Base-by-base conservation (phyloP, 2,329 filamentous ascomycete genomes). In the Gaeumannomyces sp. region DNA sequence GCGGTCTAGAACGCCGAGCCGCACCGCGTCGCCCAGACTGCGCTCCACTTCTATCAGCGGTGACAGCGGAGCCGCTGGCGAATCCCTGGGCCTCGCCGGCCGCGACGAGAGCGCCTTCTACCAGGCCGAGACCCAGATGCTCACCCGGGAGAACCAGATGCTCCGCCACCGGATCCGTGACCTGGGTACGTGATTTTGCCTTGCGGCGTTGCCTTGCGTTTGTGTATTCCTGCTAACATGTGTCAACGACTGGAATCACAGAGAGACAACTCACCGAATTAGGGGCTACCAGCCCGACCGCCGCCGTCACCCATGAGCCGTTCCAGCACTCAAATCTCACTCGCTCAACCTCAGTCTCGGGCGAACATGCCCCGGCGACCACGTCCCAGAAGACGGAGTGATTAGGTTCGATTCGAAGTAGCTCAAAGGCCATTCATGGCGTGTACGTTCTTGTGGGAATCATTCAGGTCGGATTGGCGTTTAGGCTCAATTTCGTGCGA, bases 71-170 rank as follows among this genome's bases (percentile, higher is more conserved):
- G 88, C 92, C 50, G 59, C 14, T 10, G 38, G 28, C 63, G 64
- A 65, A 19, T 70, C 73, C 35, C 86, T 83, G 78, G 76, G 83
- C 61, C 80, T 89, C 1, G 84, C 83, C n/a, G 84, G 84, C 10
- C 81, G 90, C 25, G 90, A 93, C 71, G 90, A 93, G 73, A 88
- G 84, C 68, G 88, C 89, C 0, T 93, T 92, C 73, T 93, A 93
- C 71, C 90, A 93, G 74, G 90, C 90, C 5, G 91, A 94, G 76
- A 92, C 90, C 1, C 89, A 92, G 76, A 92, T 86, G 77, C 76
- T 94, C 70, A 84, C 87, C 28, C 82, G 91, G 31, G 91, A 93
- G 78, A 94, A 93, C 70, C 90, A 93, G 76, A 93, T 94, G 90
- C 78, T 94, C 63, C 87, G 89, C 67, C 83, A 88, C 73, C 83